Percentiles rank a stretch among this genome's conserved stretches.
Evolutionary conservation across 805 yeast species (phyloP).

Genomic region (Yamadazyma paraphyllophila): DNA sequence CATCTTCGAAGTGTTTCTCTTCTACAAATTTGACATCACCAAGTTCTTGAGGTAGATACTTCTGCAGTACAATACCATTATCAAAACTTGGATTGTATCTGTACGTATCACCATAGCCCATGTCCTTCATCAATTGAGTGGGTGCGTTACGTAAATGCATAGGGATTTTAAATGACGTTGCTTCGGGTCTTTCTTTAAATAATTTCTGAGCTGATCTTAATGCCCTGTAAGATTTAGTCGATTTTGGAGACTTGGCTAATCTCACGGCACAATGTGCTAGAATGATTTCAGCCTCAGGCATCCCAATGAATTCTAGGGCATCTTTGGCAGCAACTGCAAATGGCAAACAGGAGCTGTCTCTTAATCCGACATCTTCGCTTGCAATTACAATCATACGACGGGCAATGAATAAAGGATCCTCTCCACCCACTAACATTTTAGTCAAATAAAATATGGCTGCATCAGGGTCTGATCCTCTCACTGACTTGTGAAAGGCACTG

Average conservation of each 20-base stretch:
- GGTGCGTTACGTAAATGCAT: slow-evolving; percentile 93
- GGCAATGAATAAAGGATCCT: slow-evolving; percentile 85
- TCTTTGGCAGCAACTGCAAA: slow-evolving; percentile 84
- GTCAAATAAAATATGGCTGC: slow-evolving; percentile 87
- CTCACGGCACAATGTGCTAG: slow-evolving; percentile 93
- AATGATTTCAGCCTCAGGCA: slow-evolving; percentile 91
- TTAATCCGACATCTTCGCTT: slow-evolving; percentile 87
- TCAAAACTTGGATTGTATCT: slow-evolving; percentile 82
- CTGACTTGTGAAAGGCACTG: slow-evolving; percentile 90
- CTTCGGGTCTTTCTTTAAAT: slow-evolving; percentile 55
- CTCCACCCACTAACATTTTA: slow-evolving; percentile 90
- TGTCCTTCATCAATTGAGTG: slow-evolving; percentile 80
- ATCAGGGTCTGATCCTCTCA: slow-evolving; percentile 86
- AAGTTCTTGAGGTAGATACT: slow-evolving; percentile 68
- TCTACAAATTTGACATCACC: slow-evolving; percentile 45
- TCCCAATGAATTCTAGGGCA: slow-evolving; percentile 84
- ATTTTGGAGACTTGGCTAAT: slow-evolving; percentile 79
- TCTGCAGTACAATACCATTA: slow-evolving; percentile 72
- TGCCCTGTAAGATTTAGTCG: slow-evolving; percentile 82
- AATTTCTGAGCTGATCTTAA: slow-evolving; percentile 64
- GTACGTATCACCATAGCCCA: slow-evolving; percentile 82
- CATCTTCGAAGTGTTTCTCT: slow-evolving; percentile 54
- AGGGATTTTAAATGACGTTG: slow-evolving; percentile 66
- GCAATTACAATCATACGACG: slow-evolving; percentile 93
- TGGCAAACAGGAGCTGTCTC: slow-evolving; percentile 81